Evolutionary conservation across 179 eudicot genomes (phyloP).

Genomic region (Pouteria campechiana): DNA sequence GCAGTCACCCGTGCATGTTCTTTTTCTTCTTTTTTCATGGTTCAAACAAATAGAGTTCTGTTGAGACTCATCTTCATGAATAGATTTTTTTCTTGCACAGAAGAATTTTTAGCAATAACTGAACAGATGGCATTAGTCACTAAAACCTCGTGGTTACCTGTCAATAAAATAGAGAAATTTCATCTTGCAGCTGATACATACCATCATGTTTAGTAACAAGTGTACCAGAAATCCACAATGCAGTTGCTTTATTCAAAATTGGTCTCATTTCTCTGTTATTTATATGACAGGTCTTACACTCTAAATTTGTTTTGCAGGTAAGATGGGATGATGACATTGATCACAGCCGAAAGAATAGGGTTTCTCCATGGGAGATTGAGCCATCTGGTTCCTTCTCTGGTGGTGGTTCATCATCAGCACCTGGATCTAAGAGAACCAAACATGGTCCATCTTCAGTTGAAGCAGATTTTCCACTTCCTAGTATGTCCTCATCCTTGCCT

Average conservation of each 20-base stretch:
- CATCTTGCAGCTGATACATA: too few relatives aligned
- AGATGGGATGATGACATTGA: constrained; percentile 94
- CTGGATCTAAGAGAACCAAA: constrained; percentile 70
- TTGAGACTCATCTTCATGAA: too few relatives aligned
- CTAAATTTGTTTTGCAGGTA: constrained; percentile 38
- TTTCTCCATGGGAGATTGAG: constrained; percentile 98
- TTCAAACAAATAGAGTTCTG: too few relatives aligned
- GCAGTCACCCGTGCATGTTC: too few relatives aligned
- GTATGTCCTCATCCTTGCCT: constrained; percentile 7
- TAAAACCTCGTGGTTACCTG: too few relatives aligned
- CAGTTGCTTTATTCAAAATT: not conserved
- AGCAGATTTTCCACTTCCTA: constrained; percentile 52
- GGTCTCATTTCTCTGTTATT: not conserved
- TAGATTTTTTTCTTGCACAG: too few relatives aligned
- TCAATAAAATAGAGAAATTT: too few relatives aligned
- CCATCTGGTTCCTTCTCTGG: constrained; percentile 53
- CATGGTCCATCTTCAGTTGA: constrained; percentile 41
- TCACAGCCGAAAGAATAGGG: constrained; percentile 55
- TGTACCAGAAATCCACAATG: too few relatives aligned
- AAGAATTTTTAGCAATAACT: too few relatives aligned
- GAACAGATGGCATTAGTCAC: too few relatives aligned
- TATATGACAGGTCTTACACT: not conserved
- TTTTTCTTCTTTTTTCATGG: too few relatives aligned
- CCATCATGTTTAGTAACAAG: too few relatives aligned
- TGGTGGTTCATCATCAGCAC: constrained; percentile 33